These are phyloP conservation scores for Spergularia marina DNA, from an alignment of 148 eudicot genomes.

Conservation along the genomic window DNA sequence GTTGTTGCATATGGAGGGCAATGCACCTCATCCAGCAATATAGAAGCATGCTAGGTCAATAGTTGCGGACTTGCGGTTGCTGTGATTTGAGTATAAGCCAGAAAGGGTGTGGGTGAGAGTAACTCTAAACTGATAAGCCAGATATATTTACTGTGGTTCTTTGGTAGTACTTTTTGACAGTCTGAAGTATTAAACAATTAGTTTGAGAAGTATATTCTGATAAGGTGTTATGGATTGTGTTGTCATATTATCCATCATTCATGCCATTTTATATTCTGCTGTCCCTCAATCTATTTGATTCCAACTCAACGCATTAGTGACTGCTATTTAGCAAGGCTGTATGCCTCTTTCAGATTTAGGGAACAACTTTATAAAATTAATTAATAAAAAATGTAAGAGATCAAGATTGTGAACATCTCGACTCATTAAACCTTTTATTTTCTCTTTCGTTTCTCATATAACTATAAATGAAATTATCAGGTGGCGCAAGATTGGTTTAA, in stretches of 20 bases:
- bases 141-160: not conserved
- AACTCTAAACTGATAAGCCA: too few species aligned
- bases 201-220: not conserved
- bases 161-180: not conserved
- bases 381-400: not conserved
- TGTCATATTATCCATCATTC: too few species aligned
- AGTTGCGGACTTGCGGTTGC: too few species aligned
- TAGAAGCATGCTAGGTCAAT: too few species aligned
- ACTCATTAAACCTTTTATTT: not conserved
- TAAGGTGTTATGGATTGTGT: not conserved
- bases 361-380: not conserved
- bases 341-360: not conserved
- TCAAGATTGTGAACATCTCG: not conserved
- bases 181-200: not conserved
- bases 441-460: not conserved
- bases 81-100: too few species aligned
- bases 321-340: not conserved
- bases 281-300: not conserved
- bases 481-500: not conserved
- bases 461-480: too few species aligned
- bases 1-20: too few species aligned
- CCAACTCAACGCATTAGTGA: not conserved
- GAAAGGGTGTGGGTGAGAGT: too few species aligned
- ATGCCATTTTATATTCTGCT: not conserved
- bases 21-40: too few species aligned